phyloP scores from a whole-genome alignment of 257 asterid genomes.

The Phtheirospermum japonicum region DNA sequence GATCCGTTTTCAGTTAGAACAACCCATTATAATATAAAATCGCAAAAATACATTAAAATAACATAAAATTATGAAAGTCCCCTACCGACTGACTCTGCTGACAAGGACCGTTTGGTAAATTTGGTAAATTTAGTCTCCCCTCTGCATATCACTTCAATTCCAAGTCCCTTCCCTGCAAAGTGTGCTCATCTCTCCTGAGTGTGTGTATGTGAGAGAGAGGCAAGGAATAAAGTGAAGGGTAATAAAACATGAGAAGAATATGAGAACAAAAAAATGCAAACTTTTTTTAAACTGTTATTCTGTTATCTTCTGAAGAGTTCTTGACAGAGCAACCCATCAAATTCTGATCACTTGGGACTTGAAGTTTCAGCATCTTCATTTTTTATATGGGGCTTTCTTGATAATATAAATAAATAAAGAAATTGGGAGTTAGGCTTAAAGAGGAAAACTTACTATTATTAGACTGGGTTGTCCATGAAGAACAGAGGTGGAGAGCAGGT shows the following conservation, averaged over 20 bases:
- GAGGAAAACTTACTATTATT: too few species aligned
- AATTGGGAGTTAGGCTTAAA: too few species aligned
- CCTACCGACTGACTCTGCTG: conserved; percentile 22
- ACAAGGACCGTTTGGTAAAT: conserved; percentile 67
- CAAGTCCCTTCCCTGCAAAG: conserved; percentile 95
- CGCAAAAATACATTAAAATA: neutral
- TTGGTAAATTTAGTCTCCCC: conserved; percentile 53
- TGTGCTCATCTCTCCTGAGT: conserved; percentile 31
- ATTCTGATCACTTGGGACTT: conserved; percentile 29
- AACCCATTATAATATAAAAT: neutral
- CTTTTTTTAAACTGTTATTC: conserved; percentile 28
- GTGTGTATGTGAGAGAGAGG: conserved; percentile 23
- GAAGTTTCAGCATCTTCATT: conserved; percentile 15
- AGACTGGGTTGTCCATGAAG: conserved; percentile 55
- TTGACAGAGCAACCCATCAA: conserved; percentile 23
- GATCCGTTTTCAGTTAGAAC: neutral
- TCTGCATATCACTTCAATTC: conserved; percentile 46
- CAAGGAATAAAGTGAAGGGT: conserved; percentile 46
- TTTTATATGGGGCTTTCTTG: conserved; percentile 37
- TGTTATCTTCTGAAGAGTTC: conserved; percentile 27
- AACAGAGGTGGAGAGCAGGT: conserved; percentile 61
- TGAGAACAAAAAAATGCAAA: conserved; percentile 24
- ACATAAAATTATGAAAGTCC: neutral
- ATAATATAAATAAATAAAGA: conserved; percentile 11
- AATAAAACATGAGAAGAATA: conserved; percentile 37